Conservation (phyloP, 108 stramenopile species). For the Cylindrotheca closterium region DNA sequence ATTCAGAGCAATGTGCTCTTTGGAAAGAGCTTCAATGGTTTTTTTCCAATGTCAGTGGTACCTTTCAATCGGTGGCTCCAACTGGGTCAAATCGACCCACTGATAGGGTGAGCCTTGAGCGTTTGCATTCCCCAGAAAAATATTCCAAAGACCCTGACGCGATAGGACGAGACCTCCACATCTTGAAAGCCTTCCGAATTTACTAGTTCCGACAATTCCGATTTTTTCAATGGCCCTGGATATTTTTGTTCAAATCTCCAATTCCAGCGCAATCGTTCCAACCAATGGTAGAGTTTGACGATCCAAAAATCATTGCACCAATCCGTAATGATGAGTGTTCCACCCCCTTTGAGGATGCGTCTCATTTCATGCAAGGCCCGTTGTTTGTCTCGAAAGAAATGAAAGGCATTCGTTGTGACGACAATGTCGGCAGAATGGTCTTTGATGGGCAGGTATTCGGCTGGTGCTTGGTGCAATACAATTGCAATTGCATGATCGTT, state of each 20-base stretch:
- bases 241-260: conserved; percentile 6
- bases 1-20: too few species aligned
- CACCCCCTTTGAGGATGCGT: conserved; percentile 9
- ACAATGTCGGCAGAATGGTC: conserved; percentile 11
- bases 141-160: conserved; percentile 8
- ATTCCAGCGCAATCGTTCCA: conserved; percentile 20
- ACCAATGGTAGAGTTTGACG: conserved; percentile 11
- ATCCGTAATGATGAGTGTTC: conserved; percentile 14
- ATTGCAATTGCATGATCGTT: background rate
- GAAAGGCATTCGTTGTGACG: conserved; percentile 22
- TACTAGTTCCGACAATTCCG: conserved; percentile 4
- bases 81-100: too few species aligned
- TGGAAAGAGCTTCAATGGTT: too few species aligned
- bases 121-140: conserved; percentile 22
- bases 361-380: conserved; percentile 12
- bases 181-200: conserved; percentile 6
- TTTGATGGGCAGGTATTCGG: conserved; percentile 15
- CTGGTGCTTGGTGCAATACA: background rate
- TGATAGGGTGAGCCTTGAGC: conserved; percentile 2
- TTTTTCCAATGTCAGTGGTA: too few species aligned
- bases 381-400: conserved; percentile 16
- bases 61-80: too few species aligned
- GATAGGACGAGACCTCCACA: background rate
- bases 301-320: conserved; percentile 18
- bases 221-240: conserved; percentile 9